A percentile compares a stretch with the other conserved stretches of the same genome.
Evolutionary conservation across 2,329 filamentous ascomycete genomes (phyloP).

Genomic region (Fusarium penzigii): DNA sequence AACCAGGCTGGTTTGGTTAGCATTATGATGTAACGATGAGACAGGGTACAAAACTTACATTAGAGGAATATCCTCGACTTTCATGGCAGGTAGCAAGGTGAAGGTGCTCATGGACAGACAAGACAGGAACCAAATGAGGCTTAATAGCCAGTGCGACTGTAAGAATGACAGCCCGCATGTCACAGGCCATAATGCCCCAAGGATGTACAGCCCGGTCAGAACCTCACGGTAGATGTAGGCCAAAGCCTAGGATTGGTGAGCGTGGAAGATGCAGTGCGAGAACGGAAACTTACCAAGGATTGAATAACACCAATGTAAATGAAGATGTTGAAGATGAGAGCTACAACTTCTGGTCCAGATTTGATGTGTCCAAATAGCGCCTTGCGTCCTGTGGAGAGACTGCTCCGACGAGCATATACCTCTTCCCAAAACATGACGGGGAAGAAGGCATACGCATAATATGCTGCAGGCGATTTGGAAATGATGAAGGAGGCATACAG

Average conservation of each 20-base stretch:
- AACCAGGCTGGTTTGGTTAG: constrained; percentile 54
- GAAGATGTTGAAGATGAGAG: constrained; percentile 63
- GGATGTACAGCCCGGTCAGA: constrained; percentile 75
- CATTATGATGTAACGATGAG: too few species aligned
- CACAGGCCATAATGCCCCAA: constrained; percentile 77
- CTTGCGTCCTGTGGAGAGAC: constrained; percentile 65
- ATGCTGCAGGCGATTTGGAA: constrained; percentile 77
- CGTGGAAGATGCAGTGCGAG: not conserved
- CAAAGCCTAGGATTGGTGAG: constrained; percentile 63
- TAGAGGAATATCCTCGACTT: constrained; percentile 72
- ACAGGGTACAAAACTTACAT: constrained; percentile 57
- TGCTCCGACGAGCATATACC: constrained; percentile 75
- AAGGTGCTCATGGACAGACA: constrained; percentile 87
- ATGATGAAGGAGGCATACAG: constrained; percentile 79
- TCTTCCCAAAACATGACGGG: constrained; percentile 97
- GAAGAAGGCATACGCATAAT: constrained; percentile 91
- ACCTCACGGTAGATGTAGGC: constrained; percentile 91
- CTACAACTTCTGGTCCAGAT: constrained; percentile 56
- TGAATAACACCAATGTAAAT: constrained; percentile 75
- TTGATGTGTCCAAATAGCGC: constrained; percentile 70
- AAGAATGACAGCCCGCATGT: constrained; percentile 75
- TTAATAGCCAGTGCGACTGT: constrained; percentile 62
- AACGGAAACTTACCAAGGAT: constrained; percentile 63
- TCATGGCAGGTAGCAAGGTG: constrained; percentile 84
- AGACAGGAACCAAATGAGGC: constrained; percentile 71